Base-by-base conservation (phyloP, 31 red algal genomes). In the Porphyra umbilicalis region DNA sequence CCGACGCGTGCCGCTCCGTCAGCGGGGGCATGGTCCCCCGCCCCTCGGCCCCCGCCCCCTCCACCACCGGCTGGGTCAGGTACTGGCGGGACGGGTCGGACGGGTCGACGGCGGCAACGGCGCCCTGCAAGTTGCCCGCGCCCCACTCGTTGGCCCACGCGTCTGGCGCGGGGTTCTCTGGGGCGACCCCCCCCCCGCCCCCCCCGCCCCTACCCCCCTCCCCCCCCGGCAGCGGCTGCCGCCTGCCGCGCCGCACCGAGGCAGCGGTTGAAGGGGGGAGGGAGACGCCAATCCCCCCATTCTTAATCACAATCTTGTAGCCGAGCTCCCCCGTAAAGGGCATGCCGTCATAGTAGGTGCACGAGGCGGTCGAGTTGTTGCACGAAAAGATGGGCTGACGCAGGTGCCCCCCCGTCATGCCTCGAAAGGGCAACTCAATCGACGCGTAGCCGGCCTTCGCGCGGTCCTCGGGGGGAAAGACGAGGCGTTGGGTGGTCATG, bases 31-130 rank as follows among this genome's bases (percentile, higher is more conserved):
- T n/a, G n/a, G n/a, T n/a, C n/a, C n/a, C n/a, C n/a, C n/a, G n/a
- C n/a, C n/a, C n/a, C n/a, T n/a, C n/a, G n/a, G n/a, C n/a, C n/a
- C n/a, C n/a, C n/a, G n/a, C n/a, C n/a, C n/a, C 76, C 44, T 88
- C 77, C 14, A 77, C 82, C 34, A 57, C 77, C 25, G 91, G 91
- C 77, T 93, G 91, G 32, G 91, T 94, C 35, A 86, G 88, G 80
- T 87, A 94, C 76, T 89, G 78, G 16, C 34, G 29, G 30, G 92
- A 94, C 83, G 92, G 86, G 79, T 94, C 92, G 36, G 84, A 76
- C 75, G 92, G 92, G 68, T 94, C 92, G 32, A 94, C 87, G 81
- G 89, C 88, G 18, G 92, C 91, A n/a, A n/a, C n/a, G n/a, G n/a
- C n/a, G n/a, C n/a, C n/a, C n/a, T n/a, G n/a, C n/a, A n/a, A n/a